Conservation (phyloP, 768 basidiomycete species). For the Lentinula raphanica region DNA sequence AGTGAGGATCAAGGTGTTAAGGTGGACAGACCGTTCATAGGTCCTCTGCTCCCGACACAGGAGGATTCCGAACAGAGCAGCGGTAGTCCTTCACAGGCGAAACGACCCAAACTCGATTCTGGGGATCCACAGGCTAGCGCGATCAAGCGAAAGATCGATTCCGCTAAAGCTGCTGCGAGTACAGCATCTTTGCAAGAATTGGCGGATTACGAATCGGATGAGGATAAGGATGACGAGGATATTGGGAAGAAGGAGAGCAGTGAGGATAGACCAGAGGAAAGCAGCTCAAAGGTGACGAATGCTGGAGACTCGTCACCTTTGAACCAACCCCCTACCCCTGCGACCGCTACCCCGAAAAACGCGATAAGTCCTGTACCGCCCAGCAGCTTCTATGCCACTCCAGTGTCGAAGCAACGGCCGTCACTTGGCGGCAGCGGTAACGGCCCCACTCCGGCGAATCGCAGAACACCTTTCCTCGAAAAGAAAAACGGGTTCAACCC, state of each 20-base stretch:
- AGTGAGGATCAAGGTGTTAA: conserved; percentile 48
- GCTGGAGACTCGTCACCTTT: conserved; percentile 27
- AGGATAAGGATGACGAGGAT: conserved; percentile 21
- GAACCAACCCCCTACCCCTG: conserved; percentile 19
- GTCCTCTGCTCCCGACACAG: conserved; percentile 57
- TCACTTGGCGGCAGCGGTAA: not conserved
- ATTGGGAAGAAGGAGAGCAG: not conserved
- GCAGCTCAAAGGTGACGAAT: conserved; percentile 5
- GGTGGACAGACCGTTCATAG: conserved; percentile 52
- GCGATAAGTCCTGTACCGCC: conserved; percentile 17
- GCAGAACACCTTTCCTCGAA: not conserved
- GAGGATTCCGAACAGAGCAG: conserved; percentile 18
- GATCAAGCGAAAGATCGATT: conserved; percentile 51
- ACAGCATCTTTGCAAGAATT: conserved; percentile 16
- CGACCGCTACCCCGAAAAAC: conserved; percentile 24
- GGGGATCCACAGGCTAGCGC: conserved; percentile 49
- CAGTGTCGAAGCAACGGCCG: conserved; percentile 32
- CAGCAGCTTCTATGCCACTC: conserved; percentile 31
- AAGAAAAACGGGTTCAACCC: not conserved
- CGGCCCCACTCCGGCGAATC: not conserved
- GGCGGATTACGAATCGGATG: conserved; percentile 23
- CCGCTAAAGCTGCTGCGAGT: conserved; percentile 17
- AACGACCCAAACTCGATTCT: conserved; percentile 19
- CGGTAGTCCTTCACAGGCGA: conserved; percentile 19
- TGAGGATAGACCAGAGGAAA: conserved; percentile 14